A percentile compares a stretch with the other conserved stretches of the same genome.
phyloP scores from a whole-genome alignment of 805 yeast species.

The Pichia pseudocactophila region DNA sequence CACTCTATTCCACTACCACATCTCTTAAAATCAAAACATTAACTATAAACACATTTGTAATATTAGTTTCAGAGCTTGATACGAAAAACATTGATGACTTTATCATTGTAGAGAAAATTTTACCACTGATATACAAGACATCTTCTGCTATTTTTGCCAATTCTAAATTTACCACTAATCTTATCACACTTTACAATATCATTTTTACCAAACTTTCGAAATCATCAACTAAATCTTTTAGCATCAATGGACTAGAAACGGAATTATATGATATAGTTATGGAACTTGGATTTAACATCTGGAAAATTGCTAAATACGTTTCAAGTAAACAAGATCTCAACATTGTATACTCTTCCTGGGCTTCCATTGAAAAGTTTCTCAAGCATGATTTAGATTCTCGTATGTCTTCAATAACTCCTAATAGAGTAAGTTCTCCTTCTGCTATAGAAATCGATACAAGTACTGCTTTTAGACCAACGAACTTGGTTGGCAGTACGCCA shows the following conservation, averaged over 20 bases:
- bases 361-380: slow-evolving; percentile 11
- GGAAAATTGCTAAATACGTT: slow-evolving; percentile 26
- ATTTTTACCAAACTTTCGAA: slow-evolving; percentile 22
- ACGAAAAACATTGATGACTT: slow-evolving; percentile 59
- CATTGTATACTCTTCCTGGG: slow-evolving; percentile 12
- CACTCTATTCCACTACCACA: slow-evolving; percentile 75
- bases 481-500: background rate
- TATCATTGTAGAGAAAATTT: slow-evolving; percentile 62
- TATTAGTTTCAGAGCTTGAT: slow-evolving; percentile 34
- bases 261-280: slow-evolving; percentile 23
- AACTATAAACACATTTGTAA: slow-evolving; percentile 51
- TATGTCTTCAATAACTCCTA: background rate
- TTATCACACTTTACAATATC: slow-evolving; percentile 23
- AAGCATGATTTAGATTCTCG: slow-evolving; percentile 6
- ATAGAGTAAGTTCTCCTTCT: background rate
- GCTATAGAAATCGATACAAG: no score
- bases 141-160: slow-evolving; percentile 24
- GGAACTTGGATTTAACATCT: slow-evolving; percentile 27
- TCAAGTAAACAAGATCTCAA: slow-evolving; percentile 18
- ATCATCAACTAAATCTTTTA: slow-evolving; percentile 15
- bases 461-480: no score
- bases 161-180: slow-evolving; percentile 21
- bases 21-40: slow-evolving; percentile 69
- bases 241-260: slow-evolving; percentile 19
- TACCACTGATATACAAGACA: slow-evolving; percentile 56